These are phyloP conservation scores for Malus hybrid DNA, from an alignment of 331 rosid genomes.

Conservation along the genomic window DNA sequence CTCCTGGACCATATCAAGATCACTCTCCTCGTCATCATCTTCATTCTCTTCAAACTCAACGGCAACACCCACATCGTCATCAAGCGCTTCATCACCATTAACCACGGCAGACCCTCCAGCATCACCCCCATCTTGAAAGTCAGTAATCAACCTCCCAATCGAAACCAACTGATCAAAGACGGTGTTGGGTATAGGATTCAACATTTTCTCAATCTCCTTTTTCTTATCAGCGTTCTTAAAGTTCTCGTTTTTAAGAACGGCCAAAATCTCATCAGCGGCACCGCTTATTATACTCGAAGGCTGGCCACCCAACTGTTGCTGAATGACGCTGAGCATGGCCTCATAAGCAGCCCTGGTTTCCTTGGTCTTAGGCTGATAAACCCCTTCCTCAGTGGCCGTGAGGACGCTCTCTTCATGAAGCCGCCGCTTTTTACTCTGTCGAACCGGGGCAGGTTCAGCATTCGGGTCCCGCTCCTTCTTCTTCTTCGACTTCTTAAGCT, in stretches of 20 bases:
- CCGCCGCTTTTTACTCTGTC: conserved; percentile 62
- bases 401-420: conserved; percentile 77
- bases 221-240: conserved; percentile 67
- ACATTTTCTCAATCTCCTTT: conserved; percentile 77
- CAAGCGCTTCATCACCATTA: conserved; percentile 70
- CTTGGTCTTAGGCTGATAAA: conserved; percentile 83
- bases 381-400: conserved; percentile 66
- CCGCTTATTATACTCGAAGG: conserved; percentile 73
- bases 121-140: conserved; percentile 64
- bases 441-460: conserved; percentile 22
- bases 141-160: conserved; percentile 68
- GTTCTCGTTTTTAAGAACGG: conserved; percentile 57
- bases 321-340: conserved; percentile 87
- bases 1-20: conserved; percentile 79
- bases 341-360: conserved; percentile 91
- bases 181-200: conserved; percentile 40
- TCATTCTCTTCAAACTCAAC: conserved; percentile 92
- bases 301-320: conserved; percentile 84
- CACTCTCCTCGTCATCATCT: conserved; percentile 90
- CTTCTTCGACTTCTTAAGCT: conserved; percentile 58
- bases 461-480: conserved; percentile 57
- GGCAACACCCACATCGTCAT: conserved; percentile 82
- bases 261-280: conserved; percentile 74
- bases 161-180: conserved; percentile 63
- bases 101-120: conserved; percentile 33